Evolutionary conservation across 208 protist genomes (phyloP).

Genomic region (Acanthamoeba castellanii): DNA sequence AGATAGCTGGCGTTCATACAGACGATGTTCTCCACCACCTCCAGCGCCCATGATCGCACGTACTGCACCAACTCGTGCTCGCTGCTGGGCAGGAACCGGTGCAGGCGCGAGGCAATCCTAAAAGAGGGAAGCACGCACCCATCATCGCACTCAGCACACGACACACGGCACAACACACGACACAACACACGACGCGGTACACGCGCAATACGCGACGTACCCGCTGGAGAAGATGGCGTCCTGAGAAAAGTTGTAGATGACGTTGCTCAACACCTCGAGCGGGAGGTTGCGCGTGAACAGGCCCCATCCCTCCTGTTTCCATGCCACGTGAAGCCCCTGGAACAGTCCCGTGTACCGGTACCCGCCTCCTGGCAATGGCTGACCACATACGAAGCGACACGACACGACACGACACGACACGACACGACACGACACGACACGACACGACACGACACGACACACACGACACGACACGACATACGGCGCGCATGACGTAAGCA

Average conservation of each 20-base stretch:
- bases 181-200: neutral
- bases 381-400: no score
- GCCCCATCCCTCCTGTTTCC: neutral
- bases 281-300: neutral
- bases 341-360: constrained; percentile 13
- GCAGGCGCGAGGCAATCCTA: neutral
- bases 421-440: no score
- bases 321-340: neutral
- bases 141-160: neutral
- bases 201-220: neutral
- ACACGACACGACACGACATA: no score
- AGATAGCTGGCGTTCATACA: constrained; percentile 35
- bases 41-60: neutral
- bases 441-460: no score
- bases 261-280: neutral
- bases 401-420: neutral
- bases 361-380: neutral
- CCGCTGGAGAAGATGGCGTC: neutral
- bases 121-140: neutral
- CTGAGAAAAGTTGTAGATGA: constrained; percentile 18
- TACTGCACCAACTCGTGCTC: neutral
- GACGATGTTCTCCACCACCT: neutral
- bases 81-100: neutral
- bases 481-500: neutral
- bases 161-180: neutral